A percentile compares a stretch with the other conserved stretches of the same genome.
Conservation (phyloP, 2,329 filamentous ascomycete genomes). For the Neopestalotiopsis sp. region DNA sequence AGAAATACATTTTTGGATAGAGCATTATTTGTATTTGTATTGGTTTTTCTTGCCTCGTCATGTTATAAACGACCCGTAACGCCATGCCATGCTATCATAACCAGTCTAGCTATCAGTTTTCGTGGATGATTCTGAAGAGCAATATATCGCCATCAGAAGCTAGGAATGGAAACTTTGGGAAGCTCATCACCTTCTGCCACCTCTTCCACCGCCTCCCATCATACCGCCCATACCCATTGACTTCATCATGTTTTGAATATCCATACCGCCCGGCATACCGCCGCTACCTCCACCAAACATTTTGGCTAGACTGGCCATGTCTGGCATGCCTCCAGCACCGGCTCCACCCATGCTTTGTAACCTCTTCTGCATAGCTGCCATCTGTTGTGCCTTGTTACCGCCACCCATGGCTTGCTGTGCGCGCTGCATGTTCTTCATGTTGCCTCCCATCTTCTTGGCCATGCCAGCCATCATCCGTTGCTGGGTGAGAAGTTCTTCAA, state of each 20-base stretch:
- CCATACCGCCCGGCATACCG: conserved; percentile 74
- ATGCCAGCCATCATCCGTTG: conserved; percentile 99
- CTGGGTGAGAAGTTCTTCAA: conserved; percentile 96
- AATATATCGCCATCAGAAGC: conserved; percentile 1
- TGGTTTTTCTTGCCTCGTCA: conserved; percentile 1
- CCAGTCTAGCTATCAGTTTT: conserved; percentile 11
- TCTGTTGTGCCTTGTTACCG: conserved; percentile 88
- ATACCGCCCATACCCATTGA: conserved; percentile 70
- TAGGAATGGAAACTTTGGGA: not conserved
- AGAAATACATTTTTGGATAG: not conserved
- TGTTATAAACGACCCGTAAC: conserved; percentile 25
- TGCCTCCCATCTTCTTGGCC: conserved; percentile 98
- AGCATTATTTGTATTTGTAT: conserved; percentile 1
- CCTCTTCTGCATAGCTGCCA: conserved; percentile 96
- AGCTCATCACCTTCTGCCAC: conserved; percentile 33
- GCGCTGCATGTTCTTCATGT: conserved; percentile 96
- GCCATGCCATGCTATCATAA: conserved; percentile 31
- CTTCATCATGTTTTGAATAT: conserved; percentile 82
- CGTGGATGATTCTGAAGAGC: not conserved
- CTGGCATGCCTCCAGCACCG: conserved; percentile 72
- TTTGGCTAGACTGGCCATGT: conserved; percentile 88
- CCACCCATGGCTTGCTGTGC: conserved; percentile 91
- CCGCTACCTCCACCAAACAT: conserved; percentile 79
- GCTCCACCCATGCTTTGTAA: conserved; percentile 89
- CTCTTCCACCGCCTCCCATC: conserved; percentile 47